Evolutionary conservation across 495 filamentous ascomycete species (phyloP).

Genomic region (Cercophora sp.): DNA sequence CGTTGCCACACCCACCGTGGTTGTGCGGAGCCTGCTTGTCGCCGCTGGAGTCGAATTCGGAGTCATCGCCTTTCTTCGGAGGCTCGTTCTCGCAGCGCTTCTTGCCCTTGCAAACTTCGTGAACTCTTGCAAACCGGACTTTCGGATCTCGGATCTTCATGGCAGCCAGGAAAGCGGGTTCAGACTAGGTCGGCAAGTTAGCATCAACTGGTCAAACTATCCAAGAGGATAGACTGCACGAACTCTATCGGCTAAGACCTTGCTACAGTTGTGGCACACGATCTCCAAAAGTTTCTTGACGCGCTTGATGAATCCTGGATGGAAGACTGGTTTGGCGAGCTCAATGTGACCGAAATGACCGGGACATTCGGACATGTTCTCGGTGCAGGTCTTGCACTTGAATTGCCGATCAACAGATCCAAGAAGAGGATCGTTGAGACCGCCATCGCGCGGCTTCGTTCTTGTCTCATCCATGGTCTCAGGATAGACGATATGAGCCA

Average conservation of each 20-base stretch:
- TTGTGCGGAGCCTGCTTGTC: slow-evolving; percentile 46
- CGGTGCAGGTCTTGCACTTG: slow-evolving; percentile 91
- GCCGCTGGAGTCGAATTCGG: slow-evolving; percentile 45
- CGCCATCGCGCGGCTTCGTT: slow-evolving; percentile 78
- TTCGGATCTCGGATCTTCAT: slow-evolving; percentile 85
- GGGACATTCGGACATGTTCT: slow-evolving; percentile 90
- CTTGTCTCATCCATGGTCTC: slow-evolving; percentile 98
- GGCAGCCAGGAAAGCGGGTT: slow-evolving; percentile 76
- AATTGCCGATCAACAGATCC: slow-evolving; percentile 92
- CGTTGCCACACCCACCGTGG: slow-evolving; percentile 92
- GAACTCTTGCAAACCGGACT: slow-evolving; percentile 83
- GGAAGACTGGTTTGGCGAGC: slow-evolving; percentile 88
- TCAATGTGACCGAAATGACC: slow-evolving; percentile 99
- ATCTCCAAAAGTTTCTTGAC: slow-evolving; percentile 97
- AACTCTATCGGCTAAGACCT: slow-evolving; percentile 90
- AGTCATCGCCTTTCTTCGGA: slow-evolving; percentile 53
- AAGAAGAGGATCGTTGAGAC: slow-evolving; percentile 88
- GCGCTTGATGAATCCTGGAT: slow-evolving; percentile 93
- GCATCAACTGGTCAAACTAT: slow-evolving; percentile 52
- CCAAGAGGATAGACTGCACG: slow-evolving; percentile 54
- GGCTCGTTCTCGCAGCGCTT: slow-evolving; percentile 73
- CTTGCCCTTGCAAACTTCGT: slow-evolving; percentile 83
- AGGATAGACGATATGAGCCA: slow-evolving; percentile 85
- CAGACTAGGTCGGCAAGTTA: slow-evolving; percentile 67
- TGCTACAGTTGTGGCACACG: slow-evolving; percentile 97